Percentiles rank a stretch among this genome's conserved stretches.
These are phyloP conservation scores for Rachicladosporium sp. DNA, from an alignment of 2,329 filamentous ascomycete genomes.

Conservation along the genomic window DNA sequence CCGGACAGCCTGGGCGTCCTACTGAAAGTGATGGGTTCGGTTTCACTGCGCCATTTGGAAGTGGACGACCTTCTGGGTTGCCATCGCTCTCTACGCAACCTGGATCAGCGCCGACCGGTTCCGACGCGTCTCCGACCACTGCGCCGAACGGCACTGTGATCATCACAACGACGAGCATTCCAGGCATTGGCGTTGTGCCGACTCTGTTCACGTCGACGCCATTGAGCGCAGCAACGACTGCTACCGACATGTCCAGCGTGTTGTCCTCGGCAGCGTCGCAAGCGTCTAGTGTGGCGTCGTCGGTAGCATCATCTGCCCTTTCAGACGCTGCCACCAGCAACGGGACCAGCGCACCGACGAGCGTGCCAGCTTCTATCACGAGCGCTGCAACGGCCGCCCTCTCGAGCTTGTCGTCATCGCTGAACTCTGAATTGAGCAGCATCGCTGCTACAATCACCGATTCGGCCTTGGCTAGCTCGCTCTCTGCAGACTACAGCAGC, in stretches of 20 bases:
- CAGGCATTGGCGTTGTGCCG: conserved; percentile 2
- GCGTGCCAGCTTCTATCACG: conserved; percentile 6
- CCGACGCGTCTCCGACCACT: neutral
- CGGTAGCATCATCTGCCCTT: conserved; percentile 9
- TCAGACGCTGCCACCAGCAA: conserved; percentile 8
- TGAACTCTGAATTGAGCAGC: conserved; percentile 17
- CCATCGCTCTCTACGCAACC: neutral
- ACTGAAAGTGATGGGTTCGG: neutral
- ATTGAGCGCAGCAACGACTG: conserved; percentile 1
- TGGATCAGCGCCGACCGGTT: neutral
- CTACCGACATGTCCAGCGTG: conserved; percentile 8
- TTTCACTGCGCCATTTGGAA: neutral
- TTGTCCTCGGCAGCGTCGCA: conserved; percentile 15
- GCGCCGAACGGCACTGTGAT: conserved; percentile 3
- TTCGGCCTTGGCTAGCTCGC: conserved; percentile 13
- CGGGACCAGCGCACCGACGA: conserved; percentile 4
- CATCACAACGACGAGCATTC: conserved; percentile 1
- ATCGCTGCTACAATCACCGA: conserved; percentile 19
- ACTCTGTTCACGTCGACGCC: neutral
- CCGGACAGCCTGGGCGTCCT: neutral
- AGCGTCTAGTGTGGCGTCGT: conserved; percentile 7
- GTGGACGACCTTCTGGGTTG: neutral
- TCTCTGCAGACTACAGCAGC: conserved; percentile 19
- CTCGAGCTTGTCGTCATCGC: conserved; percentile 18
- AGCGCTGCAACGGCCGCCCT: conserved; percentile 14